Evolutionary conservation across 2,329 filamentous ascomycete species (phyloP).

Genomic region (Saccharata proteae): DNA sequence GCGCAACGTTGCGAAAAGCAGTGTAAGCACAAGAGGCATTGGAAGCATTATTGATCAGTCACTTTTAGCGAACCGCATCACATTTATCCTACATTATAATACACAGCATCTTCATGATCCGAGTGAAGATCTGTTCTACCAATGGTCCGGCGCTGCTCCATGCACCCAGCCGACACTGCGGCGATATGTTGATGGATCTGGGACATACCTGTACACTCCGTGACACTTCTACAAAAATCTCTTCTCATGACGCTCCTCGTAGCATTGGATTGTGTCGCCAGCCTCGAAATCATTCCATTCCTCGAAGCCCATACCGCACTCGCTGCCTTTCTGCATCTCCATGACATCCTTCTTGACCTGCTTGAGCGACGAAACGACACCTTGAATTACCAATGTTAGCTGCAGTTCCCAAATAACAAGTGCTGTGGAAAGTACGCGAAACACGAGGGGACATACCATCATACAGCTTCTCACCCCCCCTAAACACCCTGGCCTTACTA

Average conservation of each 20-base stretch:
- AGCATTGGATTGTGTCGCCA: slow-evolving; percentile 80
- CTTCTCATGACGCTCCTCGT: slow-evolving; percentile 67
- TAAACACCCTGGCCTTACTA: slow-evolving; percentile 57
- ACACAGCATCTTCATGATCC: too few species aligned
- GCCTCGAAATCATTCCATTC: slow-evolving; percentile 64
- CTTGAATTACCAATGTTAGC: too few species aligned
- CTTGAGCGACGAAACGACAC: slow-evolving; percentile 69
- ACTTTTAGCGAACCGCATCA: too few species aligned
- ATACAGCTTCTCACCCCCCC: slow-evolving; percentile 57
- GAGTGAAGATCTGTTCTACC: too few species aligned
- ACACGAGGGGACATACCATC: slow-evolving; percentile 54
- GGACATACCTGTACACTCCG: background rate
- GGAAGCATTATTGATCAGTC: too few species aligned
- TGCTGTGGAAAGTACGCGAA: slow-evolving; percentile 1
- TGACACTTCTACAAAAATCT: slow-evolving; percentile 33
- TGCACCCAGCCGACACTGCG: too few species aligned
- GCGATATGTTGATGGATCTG: background rate
- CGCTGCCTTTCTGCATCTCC: slow-evolving; percentile 84
- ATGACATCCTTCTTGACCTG: slow-evolving; percentile 83
- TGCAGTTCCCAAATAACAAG: slow-evolving; percentile 3
- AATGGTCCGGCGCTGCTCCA: background rate
- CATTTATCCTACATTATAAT: too few species aligned
- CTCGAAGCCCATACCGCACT: slow-evolving; percentile 82
- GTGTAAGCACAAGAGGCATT: slow-evolving; percentile 16
- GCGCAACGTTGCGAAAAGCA: slow-evolving; percentile 31